Evolutionary conservation across 2,329 filamentous ascomycete genomes (phyloP), one percentile per base, ranked within the genome.

Genomic region (Tolypocladium paradoxum): DNA sequence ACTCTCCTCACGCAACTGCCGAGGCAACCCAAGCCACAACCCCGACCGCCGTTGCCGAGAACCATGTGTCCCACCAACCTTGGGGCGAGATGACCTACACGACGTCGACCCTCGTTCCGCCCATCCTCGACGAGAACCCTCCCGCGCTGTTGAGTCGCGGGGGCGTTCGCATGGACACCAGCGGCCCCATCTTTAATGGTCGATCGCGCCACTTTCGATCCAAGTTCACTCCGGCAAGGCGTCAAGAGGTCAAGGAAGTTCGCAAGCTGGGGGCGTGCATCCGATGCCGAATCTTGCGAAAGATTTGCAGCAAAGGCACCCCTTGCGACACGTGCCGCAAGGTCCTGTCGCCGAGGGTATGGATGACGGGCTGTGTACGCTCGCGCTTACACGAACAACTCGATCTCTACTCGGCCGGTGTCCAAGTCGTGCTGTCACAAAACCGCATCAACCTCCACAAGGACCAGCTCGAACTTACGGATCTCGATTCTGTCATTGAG

Each of bases 251-350:
- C 2, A 81, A 84, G 58, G 79, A 82, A 56, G 79, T 85, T 24
- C 77, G 83, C 27, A 82, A 82, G 59, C 76, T 82, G 36, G 83
- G 83, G 6, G 82, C 83, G 14, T 86, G 83, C 59, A 83, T 85
- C 51, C 73, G 83, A 46, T 86, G 83, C 61, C 76, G 82, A 37
- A 84, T 85, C 56, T 67, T 86, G 36, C 76, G 82, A 54, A 86
- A 86, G 68, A 83, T 80, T 1, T 86, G 83, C 60, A 82, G 81
- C n/a, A 77, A 76, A 54, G 82, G 80, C 34, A 78, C 75, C 7
- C 82, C 82, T 0, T 86, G 83, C 58, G 76, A 79, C 51, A 81
- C 82, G 1, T 86, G 83, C 57, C 76, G 76, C 55, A 84, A 82
- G 60, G 82, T 86, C 0, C 68, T 85, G 38, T 76, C 78, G 4